A percentile compares a stretch with the other conserved stretches of the same genome.
phyloP scores from a whole-genome alignment of 2,329 filamentous ascomycete species.

The Penicillium sp. region DNA sequence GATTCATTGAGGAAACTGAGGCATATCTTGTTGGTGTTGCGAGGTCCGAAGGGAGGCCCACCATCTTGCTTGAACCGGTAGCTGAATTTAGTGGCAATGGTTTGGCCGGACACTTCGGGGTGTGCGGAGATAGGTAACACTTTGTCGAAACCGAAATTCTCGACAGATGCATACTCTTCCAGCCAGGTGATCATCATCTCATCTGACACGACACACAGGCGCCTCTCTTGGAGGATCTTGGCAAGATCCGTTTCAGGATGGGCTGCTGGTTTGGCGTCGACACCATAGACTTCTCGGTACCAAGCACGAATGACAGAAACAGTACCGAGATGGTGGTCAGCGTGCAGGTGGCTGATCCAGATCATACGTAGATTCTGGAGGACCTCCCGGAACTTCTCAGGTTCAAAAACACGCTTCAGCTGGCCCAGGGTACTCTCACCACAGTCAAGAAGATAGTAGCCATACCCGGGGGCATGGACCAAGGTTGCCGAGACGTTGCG shows the following conservation, averaged over 20 bases:
- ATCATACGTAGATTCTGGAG: conserved; percentile 79
- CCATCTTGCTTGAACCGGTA: conserved; percentile 36
- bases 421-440: conserved; percentile 93
- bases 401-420: conserved; percentile 72
- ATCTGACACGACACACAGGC: conserved; percentile 71
- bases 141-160: conserved; percentile 72
- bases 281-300: conserved; percentile 63
- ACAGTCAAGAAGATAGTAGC: conserved; percentile 88
- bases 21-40: conserved; percentile 23
- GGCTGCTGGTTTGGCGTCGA: conserved; percentile 44
- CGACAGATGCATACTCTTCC: conserved; percentile 75
- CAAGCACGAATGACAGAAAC: conserved; percentile 81
- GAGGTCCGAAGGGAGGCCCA: conserved; percentile 27
- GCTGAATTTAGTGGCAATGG: conserved; percentile 31
- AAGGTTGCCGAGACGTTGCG: conserved; percentile 92
- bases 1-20: conserved; percentile 33
- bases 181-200: conserved; percentile 75
- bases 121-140: conserved; percentile 55
- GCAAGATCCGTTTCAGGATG: conserved; percentile 36
- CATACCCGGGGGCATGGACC: conserved; percentile 78
- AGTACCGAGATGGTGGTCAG: conserved; percentile 91
- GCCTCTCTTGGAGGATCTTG: conserved; percentile 45
- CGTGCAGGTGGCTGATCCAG: conserved; percentile 94
- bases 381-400: conserved; percentile 68
- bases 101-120: conserved; percentile 20